Evolutionary conservation across 2,329 filamentous ascomycete species (phyloP).

Genomic region (Ambrosiella cleistominuta): DNA sequence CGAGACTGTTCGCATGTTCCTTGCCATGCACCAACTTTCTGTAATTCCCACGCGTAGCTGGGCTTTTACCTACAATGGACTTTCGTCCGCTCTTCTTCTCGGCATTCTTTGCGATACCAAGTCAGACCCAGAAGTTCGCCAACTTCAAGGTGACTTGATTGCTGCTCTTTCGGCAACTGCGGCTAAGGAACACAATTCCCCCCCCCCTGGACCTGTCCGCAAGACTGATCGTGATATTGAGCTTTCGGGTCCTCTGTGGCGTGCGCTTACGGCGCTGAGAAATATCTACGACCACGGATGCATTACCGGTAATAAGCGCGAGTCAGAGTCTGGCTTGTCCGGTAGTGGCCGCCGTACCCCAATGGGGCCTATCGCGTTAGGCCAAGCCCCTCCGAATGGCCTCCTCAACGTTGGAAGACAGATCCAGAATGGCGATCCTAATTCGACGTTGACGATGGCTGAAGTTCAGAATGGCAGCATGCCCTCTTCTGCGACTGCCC

Average conservation of each 20-base stretch:
- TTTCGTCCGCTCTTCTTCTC: slow-evolving; percentile 46
- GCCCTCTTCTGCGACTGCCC: slow-evolving; percentile 18
- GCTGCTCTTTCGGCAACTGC: slow-evolving; percentile 45
- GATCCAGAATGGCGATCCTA: slow-evolving; percentile 35
- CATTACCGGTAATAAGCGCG: slow-evolving; percentile 34
- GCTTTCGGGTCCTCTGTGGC: slow-evolving; percentile 41
- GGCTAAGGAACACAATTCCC: slow-evolving; percentile 40
- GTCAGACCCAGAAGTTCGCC: slow-evolving; percentile 42
- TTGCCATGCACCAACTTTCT: slow-evolving; percentile 50
- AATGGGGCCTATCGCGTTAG: slow-evolving; percentile 17
- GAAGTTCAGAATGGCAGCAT: slow-evolving; percentile 41
- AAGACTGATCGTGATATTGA: slow-evolving; percentile 43
- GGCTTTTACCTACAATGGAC: slow-evolving; percentile 50
- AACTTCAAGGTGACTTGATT: slow-evolving; percentile 47
- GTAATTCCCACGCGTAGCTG: slow-evolving; percentile 49
- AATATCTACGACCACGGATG: slow-evolving; percentile 51
- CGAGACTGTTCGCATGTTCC: slow-evolving; percentile 50
- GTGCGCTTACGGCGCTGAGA: slow-evolving; percentile 41
- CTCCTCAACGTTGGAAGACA: slow-evolving; percentile 12
- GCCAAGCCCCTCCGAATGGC: slow-evolving; percentile 15
- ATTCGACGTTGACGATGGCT: slow-evolving; percentile 47
- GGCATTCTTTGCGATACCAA: slow-evolving; percentile 47
- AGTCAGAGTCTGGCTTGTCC: slow-evolving; percentile 28
- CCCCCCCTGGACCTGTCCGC: slow-evolving; percentile 31
- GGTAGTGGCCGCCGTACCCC: slow-evolving; percentile 31